These are phyloP conservation scores for Trichoderma sp. DNA, from an alignment of 2,329 filamentous ascomycete genomes.

Conservation along the genomic window DNA sequence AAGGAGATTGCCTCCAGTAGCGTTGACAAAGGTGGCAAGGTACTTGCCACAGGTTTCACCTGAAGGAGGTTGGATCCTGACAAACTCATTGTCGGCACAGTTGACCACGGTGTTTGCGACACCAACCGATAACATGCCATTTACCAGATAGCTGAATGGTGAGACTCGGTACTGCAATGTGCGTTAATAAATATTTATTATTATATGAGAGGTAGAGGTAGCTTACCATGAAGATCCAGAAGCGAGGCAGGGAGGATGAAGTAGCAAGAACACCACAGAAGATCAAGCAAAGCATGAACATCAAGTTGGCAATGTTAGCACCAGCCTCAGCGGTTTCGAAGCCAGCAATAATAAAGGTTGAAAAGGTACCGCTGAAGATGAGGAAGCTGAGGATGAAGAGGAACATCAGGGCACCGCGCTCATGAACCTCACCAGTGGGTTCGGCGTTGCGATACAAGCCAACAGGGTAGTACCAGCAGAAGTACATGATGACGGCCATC, in stretches of 20 bases:
- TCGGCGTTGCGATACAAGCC: conserved; percentile 72
- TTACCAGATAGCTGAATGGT: conserved; percentile 80
- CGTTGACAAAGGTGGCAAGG: conserved; percentile 51
- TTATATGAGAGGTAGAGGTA: background rate
- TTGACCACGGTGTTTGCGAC: conserved; percentile 66
- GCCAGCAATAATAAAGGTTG: conserved; percentile 73
- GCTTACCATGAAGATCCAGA: conserved; percentile 74
- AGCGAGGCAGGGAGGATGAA: conserved; percentile 64
- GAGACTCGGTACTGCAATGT: conserved; percentile 64
- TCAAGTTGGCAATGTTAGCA: conserved; percentile 72
- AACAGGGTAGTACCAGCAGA: conserved; percentile 85
- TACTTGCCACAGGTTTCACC: conserved; percentile 64
- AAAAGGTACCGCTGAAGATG: conserved; percentile 79
- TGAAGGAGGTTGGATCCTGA: conserved; percentile 63
- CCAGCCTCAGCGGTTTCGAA: conserved; percentile 74
- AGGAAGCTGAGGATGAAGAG: conserved; percentile 74
- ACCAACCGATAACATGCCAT: conserved; percentile 69
- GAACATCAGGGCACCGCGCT: conserved; percentile 79
- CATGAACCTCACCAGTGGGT: conserved; percentile 59
- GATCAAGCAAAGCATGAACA: conserved; percentile 72
- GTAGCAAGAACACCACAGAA: conserved; percentile 75
- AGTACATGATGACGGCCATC: conserved; percentile 74
- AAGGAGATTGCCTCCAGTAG: conserved; percentile 55
- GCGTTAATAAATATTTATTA: background rate
- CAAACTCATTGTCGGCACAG: conserved; percentile 70